A percentile compares a stretch with the other conserved stretches of the same genome.
Evolutionary conservation across 768 basidiomycete species (phyloP).

Genomic region (Fistulinella prunicolor): DNA sequence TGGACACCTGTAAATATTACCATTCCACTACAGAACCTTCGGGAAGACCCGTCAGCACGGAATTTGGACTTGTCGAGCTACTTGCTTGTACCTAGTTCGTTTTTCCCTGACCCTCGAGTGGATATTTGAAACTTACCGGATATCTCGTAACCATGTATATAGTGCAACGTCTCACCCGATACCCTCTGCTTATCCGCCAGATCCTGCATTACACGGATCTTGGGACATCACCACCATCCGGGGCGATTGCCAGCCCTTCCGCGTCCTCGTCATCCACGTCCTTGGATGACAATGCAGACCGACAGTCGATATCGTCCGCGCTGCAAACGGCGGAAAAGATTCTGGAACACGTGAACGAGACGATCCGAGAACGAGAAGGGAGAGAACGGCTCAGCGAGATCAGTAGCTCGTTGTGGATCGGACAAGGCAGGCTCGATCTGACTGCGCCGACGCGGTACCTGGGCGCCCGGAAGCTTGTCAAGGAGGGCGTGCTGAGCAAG

Average conservation of each 20-base stretch:
- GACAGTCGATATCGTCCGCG: slow-evolving; percentile 49
- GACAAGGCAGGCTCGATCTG: slow-evolving; percentile 84
- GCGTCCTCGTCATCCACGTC: slow-evolving; percentile 1
- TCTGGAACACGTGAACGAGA: slow-evolving; percentile 81
- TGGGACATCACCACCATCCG: slow-evolving; percentile 28
- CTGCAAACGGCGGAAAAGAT: slow-evolving; percentile 68
- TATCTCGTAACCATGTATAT: too few relatives aligned
- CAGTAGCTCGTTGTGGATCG: slow-evolving; percentile 83
- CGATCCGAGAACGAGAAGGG: slow-evolving; percentile 81
- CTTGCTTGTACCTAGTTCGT: slow-evolving; percentile 84
- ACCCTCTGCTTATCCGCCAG: slow-evolving; percentile 86
- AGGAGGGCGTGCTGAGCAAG: slow-evolving; percentile 76
- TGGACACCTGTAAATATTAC: neutral
- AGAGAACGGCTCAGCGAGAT: slow-evolving; percentile 69
- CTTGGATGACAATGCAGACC: slow-evolving; percentile 43
- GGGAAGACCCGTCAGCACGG: slow-evolving; percentile 73
- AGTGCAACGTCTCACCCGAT: slow-evolving; percentile 97
- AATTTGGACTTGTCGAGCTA: slow-evolving; percentile 90
- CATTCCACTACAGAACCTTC: slow-evolving; percentile 51
- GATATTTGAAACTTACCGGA: neutral
- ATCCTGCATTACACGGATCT: slow-evolving; percentile 77
- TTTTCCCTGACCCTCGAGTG: neutral
- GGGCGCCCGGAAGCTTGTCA: slow-evolving; percentile 75
- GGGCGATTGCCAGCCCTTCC: too few relatives aligned
- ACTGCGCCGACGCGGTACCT: slow-evolving; percentile 85